phyloP scores from a whole-genome alignment of 768 basidiomycete genomes.

The Xanthoconium purpureum region DNA sequence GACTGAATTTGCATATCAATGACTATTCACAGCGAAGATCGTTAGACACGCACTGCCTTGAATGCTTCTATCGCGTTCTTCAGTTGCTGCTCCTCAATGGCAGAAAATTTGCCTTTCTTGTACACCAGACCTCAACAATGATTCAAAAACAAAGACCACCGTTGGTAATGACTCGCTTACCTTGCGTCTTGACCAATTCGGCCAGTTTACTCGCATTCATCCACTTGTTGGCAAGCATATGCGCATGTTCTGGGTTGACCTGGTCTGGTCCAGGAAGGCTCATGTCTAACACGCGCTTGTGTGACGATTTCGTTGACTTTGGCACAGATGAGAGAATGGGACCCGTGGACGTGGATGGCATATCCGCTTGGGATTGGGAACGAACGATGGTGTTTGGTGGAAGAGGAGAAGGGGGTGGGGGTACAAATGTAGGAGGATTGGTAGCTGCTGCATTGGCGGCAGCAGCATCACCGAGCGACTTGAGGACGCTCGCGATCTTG shows the following conservation, averaged over 20 bases:
- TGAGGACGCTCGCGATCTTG: conserved; percentile 66
- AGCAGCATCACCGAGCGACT: conserved; percentile 59
- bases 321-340: conserved; percentile 40
- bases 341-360: conserved; percentile 40
- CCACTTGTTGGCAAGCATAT: conserved; percentile 78
- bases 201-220: conserved; percentile 64
- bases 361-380: conserved; percentile 40
- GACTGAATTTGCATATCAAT: conserved; percentile 33
- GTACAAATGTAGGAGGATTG: conserved; percentile 20
- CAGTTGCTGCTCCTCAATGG: conserved; percentile 69
- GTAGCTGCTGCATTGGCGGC: conserved; percentile 36
- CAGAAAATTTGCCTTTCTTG: conserved; percentile 85
- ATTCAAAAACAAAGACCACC: conserved; percentile 1
- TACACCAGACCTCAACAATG: conserved; percentile 64
- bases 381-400: conserved; percentile 26
- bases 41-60: conserved; percentile 44
- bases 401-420: conserved; percentile 23
- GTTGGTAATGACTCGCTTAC: conserved; percentile 33
- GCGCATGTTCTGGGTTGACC: conserved; percentile 54
- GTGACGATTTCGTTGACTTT: conserved; percentile 34
- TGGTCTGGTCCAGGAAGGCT: conserved; percentile 41
- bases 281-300: conserved; percentile 43
- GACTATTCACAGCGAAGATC: background rate
- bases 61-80: conserved; percentile 63
- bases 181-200: conserved; percentile 66